These are phyloP conservation scores for Pestalotiopsis sp. DNA, from an alignment of 2,329 filamentous ascomycete species.

Conservation along the genomic window DNA sequence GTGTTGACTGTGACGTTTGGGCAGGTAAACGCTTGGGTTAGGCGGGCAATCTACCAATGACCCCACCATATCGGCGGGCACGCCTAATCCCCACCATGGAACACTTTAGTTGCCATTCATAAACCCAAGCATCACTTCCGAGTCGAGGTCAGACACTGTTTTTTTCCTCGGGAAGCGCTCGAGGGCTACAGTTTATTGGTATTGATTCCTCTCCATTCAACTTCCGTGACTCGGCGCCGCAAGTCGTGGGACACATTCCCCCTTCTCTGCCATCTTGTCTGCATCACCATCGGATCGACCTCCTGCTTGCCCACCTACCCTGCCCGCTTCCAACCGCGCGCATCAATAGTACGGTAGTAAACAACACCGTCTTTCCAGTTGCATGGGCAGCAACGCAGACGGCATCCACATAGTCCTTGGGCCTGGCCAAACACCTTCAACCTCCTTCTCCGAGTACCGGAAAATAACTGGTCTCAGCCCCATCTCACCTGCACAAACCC, in stretches of 20 bases:
- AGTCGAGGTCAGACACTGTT: background rate
- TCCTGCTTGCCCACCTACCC: background rate
- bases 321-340: background rate
- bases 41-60: conserved; percentile 11
- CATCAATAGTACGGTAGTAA: background rate
- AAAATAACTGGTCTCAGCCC: background rate
- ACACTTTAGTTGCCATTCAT: background rate
- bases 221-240: background rate
- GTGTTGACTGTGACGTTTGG: conserved; percentile 28
- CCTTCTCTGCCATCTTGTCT: background rate
- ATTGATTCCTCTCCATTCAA: background rate
- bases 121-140: conserved; percentile 25
- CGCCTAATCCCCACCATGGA: background rate
- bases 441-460: background rate
- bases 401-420: background rate
- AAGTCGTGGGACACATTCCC: background rate
- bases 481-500: background rate
- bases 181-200: background rate
- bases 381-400: background rate
- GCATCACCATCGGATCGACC: background rate
- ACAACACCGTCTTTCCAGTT: background rate
- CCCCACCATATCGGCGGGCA: conserved; percentile 25
- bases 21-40: conserved; percentile 14
- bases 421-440: background rate
- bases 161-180: background rate